phyloP scores from a whole-genome alignment of 805 yeast genomes.

The Teunomyces panamensis region DNA sequence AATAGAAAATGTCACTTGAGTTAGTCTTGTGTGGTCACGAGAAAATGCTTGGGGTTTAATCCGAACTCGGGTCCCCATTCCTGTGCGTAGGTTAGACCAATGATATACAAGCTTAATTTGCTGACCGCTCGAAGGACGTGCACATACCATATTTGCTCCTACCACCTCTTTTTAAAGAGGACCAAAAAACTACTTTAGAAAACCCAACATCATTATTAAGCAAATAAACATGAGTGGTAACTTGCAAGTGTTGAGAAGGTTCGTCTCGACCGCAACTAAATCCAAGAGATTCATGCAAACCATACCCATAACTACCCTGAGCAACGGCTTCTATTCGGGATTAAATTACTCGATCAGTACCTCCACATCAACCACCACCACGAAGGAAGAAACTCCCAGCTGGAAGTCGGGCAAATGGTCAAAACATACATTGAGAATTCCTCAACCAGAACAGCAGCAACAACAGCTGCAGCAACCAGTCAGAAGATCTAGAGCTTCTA shows the following conservation, averaged over 20 bases:
- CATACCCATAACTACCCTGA: slow-evolving; percentile 20
- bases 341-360: slow-evolving; percentile 12
- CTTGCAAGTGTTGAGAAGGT: slow-evolving; percentile 9
- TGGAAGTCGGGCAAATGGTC: slow-evolving; percentile 27
- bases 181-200: not conserved
- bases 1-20: not conserved
- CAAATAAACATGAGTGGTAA: not conserved
- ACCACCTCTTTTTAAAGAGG: too few species aligned
- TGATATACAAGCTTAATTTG: slow-evolving; percentile 1
- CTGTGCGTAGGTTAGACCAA: slow-evolving; percentile 8
- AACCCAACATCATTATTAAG: not conserved
- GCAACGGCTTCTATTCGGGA: slow-evolving; percentile 11
- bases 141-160: not conserved
- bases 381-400: slow-evolving; percentile 4
- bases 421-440: slow-evolving; percentile 23
- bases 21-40: not conserved
- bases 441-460: slow-evolving; percentile 7
- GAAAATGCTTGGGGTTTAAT: not conserved
- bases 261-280: slow-evolving; percentile 19
- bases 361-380: slow-evolving; percentile 2
- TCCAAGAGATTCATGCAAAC: slow-evolving; percentile 36
- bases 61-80: slow-evolving; percentile 7
- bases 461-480: slow-evolving; percentile 6
- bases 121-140: slow-evolving; percentile 3
- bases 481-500: slow-evolving; percentile 33